A percentile compares a stretch with the other conserved stretches of the same genome.
These are phyloP conservation scores for Yamadazyma membranifaciens DNA, from an alignment of 1,139 yeast species.

Conservation along the genomic window DNA sequence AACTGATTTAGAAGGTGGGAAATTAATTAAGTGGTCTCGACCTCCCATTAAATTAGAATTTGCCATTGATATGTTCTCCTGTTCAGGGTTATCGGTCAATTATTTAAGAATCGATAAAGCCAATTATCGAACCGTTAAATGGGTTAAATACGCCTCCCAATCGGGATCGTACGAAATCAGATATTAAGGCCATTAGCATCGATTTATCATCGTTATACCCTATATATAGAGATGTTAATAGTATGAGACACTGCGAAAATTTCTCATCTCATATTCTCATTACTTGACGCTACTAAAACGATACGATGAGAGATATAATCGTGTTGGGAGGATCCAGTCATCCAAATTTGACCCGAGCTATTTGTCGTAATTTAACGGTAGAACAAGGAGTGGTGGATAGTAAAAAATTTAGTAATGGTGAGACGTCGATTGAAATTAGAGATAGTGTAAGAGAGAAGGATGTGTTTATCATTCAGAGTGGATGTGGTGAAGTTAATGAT, in stretches of 20 bases:
- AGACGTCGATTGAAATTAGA: conserved; percentile 77
- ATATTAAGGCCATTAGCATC: conserved; percentile 29
- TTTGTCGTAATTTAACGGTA: conserved; percentile 62
- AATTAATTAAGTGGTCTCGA: conserved; percentile 51
- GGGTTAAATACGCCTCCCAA: conserved; percentile 77
- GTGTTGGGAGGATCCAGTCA: conserved; percentile 78
- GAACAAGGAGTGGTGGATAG: conserved; percentile 58
- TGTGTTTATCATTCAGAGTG: conserved; percentile 79
- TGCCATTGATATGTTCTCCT: conserved; percentile 70
- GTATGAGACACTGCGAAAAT: too few species aligned
- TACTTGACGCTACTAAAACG: background rate
- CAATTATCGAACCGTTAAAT: conserved; percentile 73
- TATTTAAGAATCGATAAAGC: conserved; percentile 70
- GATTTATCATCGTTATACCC: too few species aligned
- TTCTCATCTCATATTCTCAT: background rate
- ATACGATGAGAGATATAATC: conserved; percentile 69
- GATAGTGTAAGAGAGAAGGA: conserved; percentile 93
- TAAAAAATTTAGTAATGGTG: conserved; percentile 76
- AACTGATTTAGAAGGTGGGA: conserved; percentile 15
- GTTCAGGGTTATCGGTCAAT: conserved; percentile 75
- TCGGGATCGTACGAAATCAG: conserved; percentile 83
- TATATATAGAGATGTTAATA: too few species aligned
- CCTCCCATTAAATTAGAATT: conserved; percentile 80
- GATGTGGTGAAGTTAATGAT: conserved; percentile 91
- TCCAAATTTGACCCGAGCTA: conserved; percentile 58